Conservation (phyloP, 2,329 filamentous ascomycete species). For the Hypoxylon sp. region DNA sequence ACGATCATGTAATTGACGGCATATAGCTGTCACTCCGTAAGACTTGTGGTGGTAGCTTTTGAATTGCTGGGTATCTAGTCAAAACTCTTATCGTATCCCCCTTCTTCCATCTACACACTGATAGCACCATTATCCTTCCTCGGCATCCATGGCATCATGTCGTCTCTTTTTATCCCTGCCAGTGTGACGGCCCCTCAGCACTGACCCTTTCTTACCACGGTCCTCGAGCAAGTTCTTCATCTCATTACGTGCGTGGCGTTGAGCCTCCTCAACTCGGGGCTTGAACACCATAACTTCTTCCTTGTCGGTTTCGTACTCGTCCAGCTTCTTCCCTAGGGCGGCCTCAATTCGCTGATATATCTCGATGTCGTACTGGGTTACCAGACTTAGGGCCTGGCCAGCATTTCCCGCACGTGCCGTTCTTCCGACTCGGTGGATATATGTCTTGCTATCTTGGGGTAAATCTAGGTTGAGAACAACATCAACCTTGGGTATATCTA, state of each 20-base stretch:
- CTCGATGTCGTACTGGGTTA: constrained; percentile 84
- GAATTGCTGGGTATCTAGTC: constrained; percentile 38
- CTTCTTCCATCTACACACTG: constrained; percentile 1
- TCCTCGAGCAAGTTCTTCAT: constrained; percentile 86
- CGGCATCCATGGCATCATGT: constrained; percentile 78
- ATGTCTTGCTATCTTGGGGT: constrained; percentile 88
- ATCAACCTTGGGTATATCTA: constrained; percentile 94
- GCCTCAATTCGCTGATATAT: constrained; percentile 86
- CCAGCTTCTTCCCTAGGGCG: constrained; percentile 82
- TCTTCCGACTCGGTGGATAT: constrained; percentile 89
- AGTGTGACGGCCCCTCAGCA: constrained; percentile 60
- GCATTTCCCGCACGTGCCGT: constrained; percentile 90
- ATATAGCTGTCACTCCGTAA: neutral
- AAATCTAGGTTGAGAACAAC: constrained; percentile 89
- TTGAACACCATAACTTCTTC: constrained; percentile 90
- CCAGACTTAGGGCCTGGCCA: constrained; percentile 83
- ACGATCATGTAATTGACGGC: neutral
- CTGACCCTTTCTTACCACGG: constrained; percentile 69
- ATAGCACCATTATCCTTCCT: constrained; percentile 71
- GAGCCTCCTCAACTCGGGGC: constrained; percentile 84
- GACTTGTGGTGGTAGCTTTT: constrained; percentile 15
- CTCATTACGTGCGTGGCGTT: constrained; percentile 82
- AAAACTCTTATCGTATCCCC: constrained; percentile 15
- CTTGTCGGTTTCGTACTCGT: constrained; percentile 78
- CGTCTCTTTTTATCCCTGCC: constrained; percentile 62